Evolutionary conservation across 345 rosid species (phyloP).

Genomic region (Salix udensis): DNA sequence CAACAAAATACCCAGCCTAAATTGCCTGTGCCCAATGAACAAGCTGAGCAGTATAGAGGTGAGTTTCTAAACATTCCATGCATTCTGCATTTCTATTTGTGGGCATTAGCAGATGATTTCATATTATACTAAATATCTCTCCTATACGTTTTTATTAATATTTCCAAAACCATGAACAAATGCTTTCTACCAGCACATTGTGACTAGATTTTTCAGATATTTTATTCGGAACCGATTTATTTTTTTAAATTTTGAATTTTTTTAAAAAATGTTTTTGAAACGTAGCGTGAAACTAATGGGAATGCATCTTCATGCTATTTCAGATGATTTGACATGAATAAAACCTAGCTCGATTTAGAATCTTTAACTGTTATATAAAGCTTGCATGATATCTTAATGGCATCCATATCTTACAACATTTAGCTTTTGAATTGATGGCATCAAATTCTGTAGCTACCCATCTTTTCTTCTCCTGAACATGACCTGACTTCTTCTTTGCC

Average conservation of each 20-base stretch:
- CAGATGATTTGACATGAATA: not conserved
- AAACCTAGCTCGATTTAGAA: not conserved
- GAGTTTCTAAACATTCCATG: conserved; percentile 3
- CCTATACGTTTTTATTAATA: not conserved
- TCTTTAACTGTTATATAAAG: not conserved
- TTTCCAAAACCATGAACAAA: not conserved
- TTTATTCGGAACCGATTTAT: not conserved
- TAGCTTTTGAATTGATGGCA: conserved; percentile 7
- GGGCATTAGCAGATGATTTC: not conserved
- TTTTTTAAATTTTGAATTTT: too few relatives aligned
- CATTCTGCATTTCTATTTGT: not conserved
- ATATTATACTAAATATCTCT: not conserved
- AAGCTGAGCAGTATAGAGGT: conserved; percentile 20
- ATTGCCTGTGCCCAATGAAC: not conserved
- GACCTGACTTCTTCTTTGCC: not conserved
- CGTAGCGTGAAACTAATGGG: not conserved
- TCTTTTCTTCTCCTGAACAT: not conserved
- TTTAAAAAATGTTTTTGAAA: too few relatives aligned
- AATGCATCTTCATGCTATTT: not conserved
- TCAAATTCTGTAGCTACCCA: not conserved
- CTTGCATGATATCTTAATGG: not conserved
- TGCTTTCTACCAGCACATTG: not conserved
- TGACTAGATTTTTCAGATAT: not conserved
- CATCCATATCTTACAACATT: not conserved
- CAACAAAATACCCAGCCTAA: conserved; percentile 18